A percentile compares a stretch with the other conserved stretches of the same genome.
phyloP scores from a whole-genome alignment of 768 basidiomycete genomes.

The Termitomyces sp. region DNA sequence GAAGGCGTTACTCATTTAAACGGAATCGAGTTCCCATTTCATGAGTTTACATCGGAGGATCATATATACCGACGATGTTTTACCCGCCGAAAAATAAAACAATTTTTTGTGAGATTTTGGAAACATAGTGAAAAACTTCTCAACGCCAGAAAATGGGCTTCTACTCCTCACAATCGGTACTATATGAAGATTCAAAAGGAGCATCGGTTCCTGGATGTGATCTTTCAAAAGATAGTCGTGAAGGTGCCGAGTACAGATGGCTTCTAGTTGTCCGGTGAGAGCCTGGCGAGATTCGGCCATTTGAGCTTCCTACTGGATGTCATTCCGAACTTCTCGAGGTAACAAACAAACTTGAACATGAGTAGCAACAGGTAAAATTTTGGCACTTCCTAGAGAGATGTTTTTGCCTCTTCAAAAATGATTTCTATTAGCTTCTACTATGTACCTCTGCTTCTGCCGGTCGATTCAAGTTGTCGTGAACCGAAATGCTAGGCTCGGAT shows the following conservation, averaged over 20 bases:
- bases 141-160: not conserved
- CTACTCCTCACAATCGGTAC: not conserved
- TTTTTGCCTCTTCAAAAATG: too few species aligned
- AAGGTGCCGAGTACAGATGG: too few species aligned
- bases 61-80: not conserved
- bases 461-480: too few species aligned
- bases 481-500: too few species aligned
- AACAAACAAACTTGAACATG: not conserved
- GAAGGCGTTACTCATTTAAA: not conserved
- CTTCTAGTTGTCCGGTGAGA: too few species aligned
- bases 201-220: not conserved
- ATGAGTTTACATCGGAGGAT: not conserved
- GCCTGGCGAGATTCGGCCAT: too few species aligned
- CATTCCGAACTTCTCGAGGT: not conserved
- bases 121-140: not conserved
- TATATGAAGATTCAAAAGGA: not conserved
- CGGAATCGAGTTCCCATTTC: too few species aligned
- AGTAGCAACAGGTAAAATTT: too few species aligned
- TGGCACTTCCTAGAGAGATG: not conserved
- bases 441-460: too few species aligned
- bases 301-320: too few species aligned
- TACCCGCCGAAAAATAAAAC: not conserved
- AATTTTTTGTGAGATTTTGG: not conserved
- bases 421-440: too few species aligned
- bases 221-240: too few species aligned